Conservation (phyloP, 805 yeast species). For the Wickerhamomyces chambardii region DNA sequence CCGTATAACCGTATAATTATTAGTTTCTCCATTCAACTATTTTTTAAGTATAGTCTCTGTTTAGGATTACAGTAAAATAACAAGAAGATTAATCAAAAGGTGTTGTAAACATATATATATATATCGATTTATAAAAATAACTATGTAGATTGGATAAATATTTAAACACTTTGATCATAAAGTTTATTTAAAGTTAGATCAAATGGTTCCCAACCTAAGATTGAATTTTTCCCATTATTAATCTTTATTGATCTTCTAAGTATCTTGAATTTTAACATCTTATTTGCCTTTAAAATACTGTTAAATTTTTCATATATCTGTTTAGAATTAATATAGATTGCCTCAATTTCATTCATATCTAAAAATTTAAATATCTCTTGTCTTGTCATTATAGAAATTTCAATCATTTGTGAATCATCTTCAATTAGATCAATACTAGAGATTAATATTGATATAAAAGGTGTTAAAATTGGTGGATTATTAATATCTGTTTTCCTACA, state of each 20-base stretch:
- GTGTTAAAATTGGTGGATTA: constrained; percentile 5
- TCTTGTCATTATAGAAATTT: constrained; percentile 4
- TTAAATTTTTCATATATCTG: constrained; percentile 3
- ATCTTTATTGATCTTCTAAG: constrained; percentile 8
- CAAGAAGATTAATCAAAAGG: no score
- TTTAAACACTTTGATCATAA: neutral
- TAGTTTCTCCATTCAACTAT: no score
- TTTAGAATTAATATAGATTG: constrained; percentile 8
- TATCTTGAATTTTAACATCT: constrained; percentile 3
- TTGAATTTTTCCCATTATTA: constrained; percentile 1
- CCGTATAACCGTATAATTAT: no score
- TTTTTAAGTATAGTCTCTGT: no score
- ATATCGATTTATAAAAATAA: no score
- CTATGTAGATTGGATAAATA: no score
- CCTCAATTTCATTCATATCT: constrained; percentile 14
- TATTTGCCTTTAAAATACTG: constrained; percentile 2
- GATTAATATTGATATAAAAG: constrained; percentile 3
- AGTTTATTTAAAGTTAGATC: constrained; percentile 6
- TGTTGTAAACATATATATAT: no score
- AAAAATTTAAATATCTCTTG: constrained; percentile 11
- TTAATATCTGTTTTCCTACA: constrained; percentile 5
- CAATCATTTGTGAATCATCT: constrained; percentile 4
- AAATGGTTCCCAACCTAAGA: constrained; percentile 11
- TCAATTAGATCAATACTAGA: no score
- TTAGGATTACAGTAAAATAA: no score